phyloP scores from a whole-genome alignment of 2,329 filamentous ascomycete species.

The Ceratocystis harringtonii region DNA sequence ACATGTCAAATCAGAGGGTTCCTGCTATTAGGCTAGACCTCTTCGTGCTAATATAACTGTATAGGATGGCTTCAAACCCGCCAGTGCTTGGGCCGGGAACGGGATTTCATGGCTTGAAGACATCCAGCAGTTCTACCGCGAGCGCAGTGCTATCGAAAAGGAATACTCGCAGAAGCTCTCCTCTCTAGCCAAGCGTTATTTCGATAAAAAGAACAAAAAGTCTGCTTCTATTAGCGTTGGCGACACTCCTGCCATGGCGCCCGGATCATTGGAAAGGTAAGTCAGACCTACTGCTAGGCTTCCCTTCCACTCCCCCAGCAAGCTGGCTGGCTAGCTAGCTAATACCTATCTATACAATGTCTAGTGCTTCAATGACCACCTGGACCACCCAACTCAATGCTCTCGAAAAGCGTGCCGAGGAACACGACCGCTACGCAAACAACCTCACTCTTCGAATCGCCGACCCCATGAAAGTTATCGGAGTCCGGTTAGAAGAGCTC shows the following conservation, averaged over 20 bases:
- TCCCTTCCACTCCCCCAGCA: not conserved
- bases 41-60: conserved; percentile 1
- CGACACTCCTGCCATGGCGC: conserved; percentile 82
- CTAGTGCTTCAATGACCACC: conserved; percentile 80
- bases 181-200: conserved; percentile 85
- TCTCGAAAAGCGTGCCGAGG: conserved; percentile 70
- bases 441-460: conserved; percentile 69
- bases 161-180: conserved; percentile 86
- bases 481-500: conserved; percentile 69
- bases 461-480: conserved; percentile 67
- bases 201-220: conserved; percentile 90
- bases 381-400: conserved; percentile 91
- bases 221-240: conserved; percentile 78
- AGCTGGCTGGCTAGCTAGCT: not conserved
- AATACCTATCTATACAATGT: not conserved
- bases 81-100: conserved; percentile 78
- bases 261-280: conserved; percentile 81
- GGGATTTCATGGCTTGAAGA: conserved; percentile 94
- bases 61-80: conserved; percentile 91
- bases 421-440: conserved; percentile 73
- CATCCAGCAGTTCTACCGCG: conserved; percentile 92
- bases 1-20: not conserved
- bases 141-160: conserved; percentile 86
- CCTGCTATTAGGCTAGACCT: not conserved
- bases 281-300: not conserved